Percentiles rank a stretch among this genome's conserved stretches.
phyloP scores from a whole-genome alignment of 768 basidiomycete genomes.

The Hygrocybe coccinea region DNA sequence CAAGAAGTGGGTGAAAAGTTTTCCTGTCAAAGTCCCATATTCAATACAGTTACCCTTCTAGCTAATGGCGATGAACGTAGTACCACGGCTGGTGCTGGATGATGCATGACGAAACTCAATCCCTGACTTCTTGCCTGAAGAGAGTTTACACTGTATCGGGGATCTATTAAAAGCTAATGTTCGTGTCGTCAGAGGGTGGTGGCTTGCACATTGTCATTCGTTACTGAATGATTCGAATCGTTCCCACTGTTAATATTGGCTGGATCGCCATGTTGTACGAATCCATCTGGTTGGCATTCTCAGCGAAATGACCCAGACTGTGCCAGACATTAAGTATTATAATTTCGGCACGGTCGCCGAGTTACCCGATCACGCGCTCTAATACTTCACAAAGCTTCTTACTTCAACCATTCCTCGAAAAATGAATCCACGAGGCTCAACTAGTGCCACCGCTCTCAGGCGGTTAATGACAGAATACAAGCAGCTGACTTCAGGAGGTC shows the following conservation, averaged over 20 bases:
- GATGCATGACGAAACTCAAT: constrained; percentile 44
- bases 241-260: no score
- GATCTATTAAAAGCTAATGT: no score
- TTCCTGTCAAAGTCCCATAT: not conserved
- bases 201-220: no score
- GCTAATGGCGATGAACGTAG: constrained; percentile 97
- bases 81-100: constrained; percentile 82
- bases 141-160: no score
- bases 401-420: constrained; percentile 6
- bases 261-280: no score
- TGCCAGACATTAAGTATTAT: not conserved
- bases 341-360: not conserved
- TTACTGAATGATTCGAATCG: no score
- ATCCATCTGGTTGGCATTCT: no score
- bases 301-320: no score
- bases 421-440: constrained; percentile 54
- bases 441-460: constrained; percentile 68
- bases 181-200: no score
- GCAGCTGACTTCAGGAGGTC: constrained; percentile 75
- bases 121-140: no score
- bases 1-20: constrained; percentile 59
- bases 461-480: constrained; percentile 93
- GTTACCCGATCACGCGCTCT: not conserved
- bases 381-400: not conserved
- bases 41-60: constrained; percentile 27